Evolutionary conservation across 768 basidiomycete genomes (phyloP), one percentile per base, ranked within the genome.

Genomic region (Fomitopsis pulvina): DNA sequence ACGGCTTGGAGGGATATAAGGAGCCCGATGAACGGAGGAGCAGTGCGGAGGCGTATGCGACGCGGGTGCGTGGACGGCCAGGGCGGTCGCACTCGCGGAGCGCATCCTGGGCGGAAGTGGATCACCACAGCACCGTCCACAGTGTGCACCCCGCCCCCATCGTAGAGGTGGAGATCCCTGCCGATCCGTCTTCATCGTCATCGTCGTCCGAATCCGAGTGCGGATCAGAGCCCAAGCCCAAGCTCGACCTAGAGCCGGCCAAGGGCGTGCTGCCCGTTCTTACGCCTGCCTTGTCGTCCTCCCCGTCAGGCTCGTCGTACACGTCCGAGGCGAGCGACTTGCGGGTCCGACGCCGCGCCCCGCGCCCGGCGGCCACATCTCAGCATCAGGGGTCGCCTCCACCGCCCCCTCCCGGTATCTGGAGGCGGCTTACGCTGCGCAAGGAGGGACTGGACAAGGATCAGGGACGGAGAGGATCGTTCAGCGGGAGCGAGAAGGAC

Each of bases 21-120:
- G 32, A 20, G 4, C 44, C 29, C 16, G 54, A 21, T 20, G 41
- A 41, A 9, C 45, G 51, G n/a, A 46, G 46, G 41, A 56, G 52
- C 34, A 50, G 45, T 34, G 62, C 60, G 4, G 55, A 56, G 44
- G 47, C 58, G 22, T 60, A 63, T 43, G 62, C 57, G 9, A 12
- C 49, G 16, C 55, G 51, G 12, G 50, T 60, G 25, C 58, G 60
- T 8, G 57, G 48, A 16, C 53, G 55, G 29, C 55, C 50, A 3
- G 14, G 18, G 27, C 57, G 45, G 11, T 20, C 50, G 24, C 52
- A 52, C 38, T 53, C 55, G 39, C 50, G 55, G 10, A 54, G 46
- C 44, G 52, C 51, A 8, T 58, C 52, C 8, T 52, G 51, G 26
- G 57, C 54, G 20, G 55, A 55, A 41, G 52, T 30, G 20, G 51